Conservation (phyloP, 371 early-diverging fungal species). For the Mortierella sp. region DNA sequence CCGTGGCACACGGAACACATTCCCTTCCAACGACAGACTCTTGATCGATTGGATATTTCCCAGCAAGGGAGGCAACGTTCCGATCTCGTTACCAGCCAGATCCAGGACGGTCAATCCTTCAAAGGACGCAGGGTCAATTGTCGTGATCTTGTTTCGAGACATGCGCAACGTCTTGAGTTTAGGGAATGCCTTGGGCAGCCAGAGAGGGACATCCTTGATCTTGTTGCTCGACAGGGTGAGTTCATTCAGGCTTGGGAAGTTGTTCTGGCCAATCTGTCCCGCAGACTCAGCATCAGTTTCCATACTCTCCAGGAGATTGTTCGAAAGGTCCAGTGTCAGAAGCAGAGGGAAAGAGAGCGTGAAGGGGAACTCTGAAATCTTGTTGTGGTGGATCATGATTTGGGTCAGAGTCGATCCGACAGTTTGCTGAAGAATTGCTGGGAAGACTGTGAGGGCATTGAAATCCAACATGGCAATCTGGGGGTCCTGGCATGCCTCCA, state of each 20-base stretch:
- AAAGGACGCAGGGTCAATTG: slow-evolving; percentile 63
- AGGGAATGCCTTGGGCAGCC: slow-evolving; percentile 64
- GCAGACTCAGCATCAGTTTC: slow-evolving; percentile 12
- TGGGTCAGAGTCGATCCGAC: slow-evolving; percentile 59
- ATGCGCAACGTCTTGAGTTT: slow-evolving; percentile 62
- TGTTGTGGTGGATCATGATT: slow-evolving; percentile 68
- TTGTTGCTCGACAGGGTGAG: slow-evolving; percentile 63
- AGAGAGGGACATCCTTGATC: slow-evolving; percentile 61
- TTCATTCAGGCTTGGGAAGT: slow-evolving; percentile 65
- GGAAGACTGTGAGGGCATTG: slow-evolving; percentile 62
- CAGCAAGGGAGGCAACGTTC: slow-evolving; percentile 70
- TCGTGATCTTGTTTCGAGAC: slow-evolving; percentile 66
- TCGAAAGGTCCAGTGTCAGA: slow-evolving; percentile 65
- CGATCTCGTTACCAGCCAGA: slow-evolving; percentile 74
- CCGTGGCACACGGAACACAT: slow-evolving; percentile 78
- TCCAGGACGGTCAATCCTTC: slow-evolving; percentile 66
- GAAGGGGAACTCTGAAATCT: slow-evolving; percentile 60
- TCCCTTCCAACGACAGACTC: slow-evolving; percentile 71
- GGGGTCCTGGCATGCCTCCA: slow-evolving; percentile 36
- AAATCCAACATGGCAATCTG: slow-evolving; percentile 53
- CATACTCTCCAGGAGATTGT: slow-evolving; percentile 65
- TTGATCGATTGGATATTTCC: slow-evolving; percentile 66
- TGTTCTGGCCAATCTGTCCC: slow-evolving; percentile 28
- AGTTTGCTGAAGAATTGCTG: slow-evolving; percentile 43
- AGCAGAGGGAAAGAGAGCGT: slow-evolving; percentile 60